phyloP scores from a whole-genome alignment of 1,139 yeast genomes.

The Saccharomyces hybrid region DNA sequence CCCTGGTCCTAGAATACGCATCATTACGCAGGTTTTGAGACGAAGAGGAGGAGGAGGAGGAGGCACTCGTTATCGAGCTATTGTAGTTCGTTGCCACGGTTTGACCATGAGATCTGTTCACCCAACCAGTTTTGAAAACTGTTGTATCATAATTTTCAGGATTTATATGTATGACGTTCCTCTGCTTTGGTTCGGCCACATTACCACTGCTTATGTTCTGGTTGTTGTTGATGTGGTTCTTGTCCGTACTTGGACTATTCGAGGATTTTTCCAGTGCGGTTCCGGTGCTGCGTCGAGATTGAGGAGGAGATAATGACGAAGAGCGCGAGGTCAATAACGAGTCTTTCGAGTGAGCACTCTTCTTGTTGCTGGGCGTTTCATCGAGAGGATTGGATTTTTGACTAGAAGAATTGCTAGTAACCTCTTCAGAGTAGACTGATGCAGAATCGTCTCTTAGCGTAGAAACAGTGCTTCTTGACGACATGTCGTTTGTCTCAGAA shows the following conservation, averaged over 20 bases:
- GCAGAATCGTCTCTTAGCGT: constrained; percentile 6
- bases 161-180: constrained; percentile 14
- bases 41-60: constrained; percentile 2
- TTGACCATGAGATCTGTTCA: constrained; percentile 39
- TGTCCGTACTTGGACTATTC: not conserved
- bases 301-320: not conserved
- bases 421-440: constrained; percentile 8
- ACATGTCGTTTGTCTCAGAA: constrained; percentile 4
- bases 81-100: constrained; percentile 28
- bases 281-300: not conserved
- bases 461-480: constrained; percentile 5
- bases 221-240: constrained; percentile 1
- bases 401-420: constrained; percentile 2
- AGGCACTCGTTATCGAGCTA: constrained; percentile 2
- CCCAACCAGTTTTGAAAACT: constrained; percentile 40
- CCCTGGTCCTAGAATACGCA: constrained; percentile 27
- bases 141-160: constrained; percentile 35
- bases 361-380: not conserved
- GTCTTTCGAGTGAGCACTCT: not conserved
- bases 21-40: constrained; percentile 7
- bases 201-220: not conserved
- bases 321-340: not conserved
- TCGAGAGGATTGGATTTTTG: not conserved
- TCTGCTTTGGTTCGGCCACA: not conserved
- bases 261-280: not conserved